phyloP scores from a whole-genome alignment of 2,329 filamentous ascomycete species.

The Aureobasidium lini region DNA sequence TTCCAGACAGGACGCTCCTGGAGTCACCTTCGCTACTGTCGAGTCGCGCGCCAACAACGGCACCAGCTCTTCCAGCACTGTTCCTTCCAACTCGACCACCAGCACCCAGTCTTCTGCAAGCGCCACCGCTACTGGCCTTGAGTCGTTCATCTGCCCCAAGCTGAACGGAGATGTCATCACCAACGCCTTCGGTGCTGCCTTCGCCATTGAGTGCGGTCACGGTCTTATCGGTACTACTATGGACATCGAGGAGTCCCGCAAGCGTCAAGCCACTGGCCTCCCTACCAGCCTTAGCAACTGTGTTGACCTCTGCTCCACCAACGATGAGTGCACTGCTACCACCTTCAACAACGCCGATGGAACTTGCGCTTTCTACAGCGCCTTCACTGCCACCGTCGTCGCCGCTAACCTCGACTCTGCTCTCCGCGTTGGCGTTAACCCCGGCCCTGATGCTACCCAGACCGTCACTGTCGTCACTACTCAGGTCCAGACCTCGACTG shows the following conservation, averaged over 20 bases:
- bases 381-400: neutral
- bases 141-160: constrained; percentile 4
- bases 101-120: neutral
- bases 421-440: neutral
- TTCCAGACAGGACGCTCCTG: neutral
- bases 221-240: constrained; percentile 5
- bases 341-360: neutral
- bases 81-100: neutral
- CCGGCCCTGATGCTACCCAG: neutral
- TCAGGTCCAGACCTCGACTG: neutral
- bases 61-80: neutral
- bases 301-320: constrained; percentile 7
- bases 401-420: constrained; percentile 4
- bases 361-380: constrained; percentile 8
- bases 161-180: neutral
- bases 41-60: neutral
- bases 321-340: constrained; percentile 1
- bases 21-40: constrained; percentile 12
- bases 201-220: neutral
- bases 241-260: neutral
- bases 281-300: constrained; percentile 6
- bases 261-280: constrained; percentile 7
- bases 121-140: neutral
- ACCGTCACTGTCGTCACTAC: neutral
- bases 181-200: neutral